These are phyloP conservation scores for Dactylellina drechsleri DNA, from an alignment of 2,329 filamentous ascomycete genomes.

Conservation along the genomic window DNA sequence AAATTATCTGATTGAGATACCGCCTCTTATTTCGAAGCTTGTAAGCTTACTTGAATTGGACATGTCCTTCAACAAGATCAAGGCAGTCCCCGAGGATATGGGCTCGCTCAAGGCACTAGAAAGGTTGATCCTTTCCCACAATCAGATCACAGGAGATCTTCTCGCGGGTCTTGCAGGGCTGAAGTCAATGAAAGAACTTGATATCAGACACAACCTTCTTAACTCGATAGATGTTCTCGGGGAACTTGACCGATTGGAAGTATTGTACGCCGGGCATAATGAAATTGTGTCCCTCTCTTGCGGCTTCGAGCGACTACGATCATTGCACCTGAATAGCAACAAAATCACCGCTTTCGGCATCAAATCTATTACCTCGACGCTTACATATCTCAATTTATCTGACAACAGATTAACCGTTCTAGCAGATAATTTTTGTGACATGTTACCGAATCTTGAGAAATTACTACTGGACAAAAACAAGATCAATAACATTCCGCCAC, in stretches of 20 bases:
- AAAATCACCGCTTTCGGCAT: conserved; percentile 94
- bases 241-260: conserved; percentile 84
- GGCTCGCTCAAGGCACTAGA: conserved; percentile 82
- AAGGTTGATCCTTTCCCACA: conserved; percentile 94
- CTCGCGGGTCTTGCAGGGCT: conserved; percentile 78
- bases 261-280: conserved; percentile 91
- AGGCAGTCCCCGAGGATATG: conserved; percentile 78
- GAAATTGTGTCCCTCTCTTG: conserved; percentile 88
- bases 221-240: conserved; percentile 88
- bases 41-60: conserved; percentile 89
- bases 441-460: conserved; percentile 85
- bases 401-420: conserved; percentile 91
- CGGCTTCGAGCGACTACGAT: conserved; percentile 83
- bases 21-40: conserved; percentile 83
- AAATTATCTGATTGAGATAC: conserved; percentile 87
- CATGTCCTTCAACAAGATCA: conserved; percentile 94
- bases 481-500: conserved; percentile 85
- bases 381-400: conserved; percentile 88
- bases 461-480: conserved; percentile 94
- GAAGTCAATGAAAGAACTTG: conserved; percentile 83
- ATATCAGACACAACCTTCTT: conserved; percentile 92
- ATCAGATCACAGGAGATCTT: conserved; percentile 80
- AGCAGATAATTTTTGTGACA: conserved; percentile 84
- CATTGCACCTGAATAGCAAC: conserved; percentile 90
- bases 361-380: conserved; percentile 76